A percentile compares a stretch with the other conserved stretches of the same genome.
phyloP scores from a whole-genome alignment of 2,329 filamentous ascomycete species.

The Penicillium freii region DNA sequence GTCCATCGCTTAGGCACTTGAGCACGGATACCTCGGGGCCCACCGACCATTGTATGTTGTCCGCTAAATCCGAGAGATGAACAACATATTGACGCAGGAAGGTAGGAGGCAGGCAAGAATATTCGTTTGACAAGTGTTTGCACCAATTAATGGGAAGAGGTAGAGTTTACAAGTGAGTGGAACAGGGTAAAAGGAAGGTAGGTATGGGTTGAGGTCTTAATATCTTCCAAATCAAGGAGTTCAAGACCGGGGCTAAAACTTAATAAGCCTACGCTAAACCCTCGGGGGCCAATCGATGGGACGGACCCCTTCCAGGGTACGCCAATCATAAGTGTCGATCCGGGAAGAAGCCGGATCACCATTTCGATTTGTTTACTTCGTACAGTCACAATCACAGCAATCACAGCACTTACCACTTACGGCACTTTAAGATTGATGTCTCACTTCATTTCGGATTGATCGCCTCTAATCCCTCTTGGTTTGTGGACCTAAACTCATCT shows the following conservation, averaged over 20 bases:
- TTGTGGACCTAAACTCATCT: not conserved
- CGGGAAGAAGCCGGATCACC: slow-evolving; percentile 1
- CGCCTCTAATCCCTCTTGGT: not conserved
- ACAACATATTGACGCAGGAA: not conserved
- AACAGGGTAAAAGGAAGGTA: not conserved
- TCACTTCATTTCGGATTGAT: not conserved
- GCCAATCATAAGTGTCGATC: not conserved
- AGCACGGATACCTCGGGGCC: slow-evolving; percentile 1
- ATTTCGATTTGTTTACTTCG: not conserved
- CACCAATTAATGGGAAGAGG: not conserved
- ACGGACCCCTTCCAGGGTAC: not conserved
- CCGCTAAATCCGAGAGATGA: not conserved
- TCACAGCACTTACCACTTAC: too few species aligned
- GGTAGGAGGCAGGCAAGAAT: not conserved
- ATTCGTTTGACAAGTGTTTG: not conserved
- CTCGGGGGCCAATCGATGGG: not conserved
- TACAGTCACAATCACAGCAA: too few species aligned
- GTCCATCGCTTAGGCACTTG: not conserved
- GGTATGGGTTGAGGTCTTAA: not conserved
- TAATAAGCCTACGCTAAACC: not conserved
- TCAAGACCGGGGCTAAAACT: not conserved
- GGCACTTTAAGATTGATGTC: not conserved
- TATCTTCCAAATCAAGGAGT: not conserved
- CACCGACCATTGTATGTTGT: not conserved
- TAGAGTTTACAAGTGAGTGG: not conserved